Conservation (phyloP, 805 yeast species). For the Lipomyces lipofer region DNA sequence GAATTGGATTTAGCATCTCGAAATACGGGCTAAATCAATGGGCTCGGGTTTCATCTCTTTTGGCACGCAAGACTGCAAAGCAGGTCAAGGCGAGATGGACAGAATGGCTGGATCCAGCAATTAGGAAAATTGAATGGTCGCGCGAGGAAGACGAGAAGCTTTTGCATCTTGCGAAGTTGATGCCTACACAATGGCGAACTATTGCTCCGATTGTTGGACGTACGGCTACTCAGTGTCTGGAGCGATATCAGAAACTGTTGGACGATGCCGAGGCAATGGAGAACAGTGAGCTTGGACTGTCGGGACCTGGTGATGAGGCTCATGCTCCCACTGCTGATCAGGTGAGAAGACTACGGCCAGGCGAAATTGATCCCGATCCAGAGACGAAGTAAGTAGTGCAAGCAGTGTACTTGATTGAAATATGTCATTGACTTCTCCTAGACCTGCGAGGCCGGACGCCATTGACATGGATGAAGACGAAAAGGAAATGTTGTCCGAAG, state of each 20-base stretch:
- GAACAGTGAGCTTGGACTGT: constrained; percentile 42
- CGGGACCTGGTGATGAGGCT: constrained; percentile 58
- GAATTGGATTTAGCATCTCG: constrained; percentile 48
- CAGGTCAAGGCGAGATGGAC: constrained; percentile 93
- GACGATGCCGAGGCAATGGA: constrained; percentile 50
- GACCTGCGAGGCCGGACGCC: constrained; percentile 77
- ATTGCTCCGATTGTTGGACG: constrained; percentile 80
- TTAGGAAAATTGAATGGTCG: constrained; percentile 67
- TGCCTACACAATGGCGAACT: constrained; percentile 95
- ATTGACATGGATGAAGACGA: constrained; percentile 84
- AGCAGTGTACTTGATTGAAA: not conserved
- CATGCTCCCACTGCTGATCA: constrained; percentile 43
- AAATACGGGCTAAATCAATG: constrained; percentile 94
- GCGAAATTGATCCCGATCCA: constrained; percentile 66
- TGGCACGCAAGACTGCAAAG: constrained; percentile 81
- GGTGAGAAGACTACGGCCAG: constrained; percentile 43
- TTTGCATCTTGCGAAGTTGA: constrained; percentile 59
- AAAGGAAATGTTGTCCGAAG: constrained; percentile 90
- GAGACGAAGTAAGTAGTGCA: constrained; percentile 53
- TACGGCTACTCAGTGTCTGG: constrained; percentile 84
- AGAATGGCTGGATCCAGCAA: constrained; percentile 78
- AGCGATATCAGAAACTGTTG: constrained; percentile 73
- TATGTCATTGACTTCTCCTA: not conserved
- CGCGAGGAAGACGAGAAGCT: constrained; percentile 74
- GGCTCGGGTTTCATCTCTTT: constrained; percentile 85